Base-by-base conservation (phyloP, 495 filamentous ascomycete species). In the Pyronema domesticum region DNA sequence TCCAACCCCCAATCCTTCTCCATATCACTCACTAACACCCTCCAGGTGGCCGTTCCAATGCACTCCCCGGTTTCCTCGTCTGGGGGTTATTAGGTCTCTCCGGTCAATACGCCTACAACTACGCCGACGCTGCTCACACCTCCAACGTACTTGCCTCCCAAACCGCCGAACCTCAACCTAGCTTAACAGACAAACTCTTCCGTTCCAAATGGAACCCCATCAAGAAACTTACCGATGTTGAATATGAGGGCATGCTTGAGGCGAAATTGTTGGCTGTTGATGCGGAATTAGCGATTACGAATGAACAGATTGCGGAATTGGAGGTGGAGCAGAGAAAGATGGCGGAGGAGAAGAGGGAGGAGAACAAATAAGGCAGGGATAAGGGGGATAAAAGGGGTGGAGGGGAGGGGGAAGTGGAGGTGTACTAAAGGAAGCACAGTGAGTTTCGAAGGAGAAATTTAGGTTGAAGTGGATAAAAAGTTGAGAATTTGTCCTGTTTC, bases 211-310 rank as follows among this genome's bases (percentile, higher is more conserved):
- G 82, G 81, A 87, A 82, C 61, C 91, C 89, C 1, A 67, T 95
- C 55, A 86, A 76, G 51, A 72, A 71, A 10, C 67, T 98, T 17
- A 81, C 80, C 0, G 80, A 95, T 61, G 73, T 83, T 49, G 82
- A 95, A 33, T 98, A 95, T 59, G 76, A 74, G 56, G 69, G 72
- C 6, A 83, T 86, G 60, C 65, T 95, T 37, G 72, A 77, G 60
- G 86, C 93, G 64, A 86, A 82, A 67, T 57, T 94, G 17, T 68
- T 98, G 6, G 74, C 76, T 46, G 69, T 95, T 10, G 80, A 95
- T 58, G 86, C 80, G 8, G 85, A 95, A 55, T 85, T 95, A 59
- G 82, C 89, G 0, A 59, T 95, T 35, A 67, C 94, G 9, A 86
- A 95, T 60, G 89, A 95, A 39, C 80, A 77, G 55, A 88, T 98